Base-by-base conservation (phyloP, 2,329 filamentous ascomycete species). In the Thielaviopsis musarum region DNA sequence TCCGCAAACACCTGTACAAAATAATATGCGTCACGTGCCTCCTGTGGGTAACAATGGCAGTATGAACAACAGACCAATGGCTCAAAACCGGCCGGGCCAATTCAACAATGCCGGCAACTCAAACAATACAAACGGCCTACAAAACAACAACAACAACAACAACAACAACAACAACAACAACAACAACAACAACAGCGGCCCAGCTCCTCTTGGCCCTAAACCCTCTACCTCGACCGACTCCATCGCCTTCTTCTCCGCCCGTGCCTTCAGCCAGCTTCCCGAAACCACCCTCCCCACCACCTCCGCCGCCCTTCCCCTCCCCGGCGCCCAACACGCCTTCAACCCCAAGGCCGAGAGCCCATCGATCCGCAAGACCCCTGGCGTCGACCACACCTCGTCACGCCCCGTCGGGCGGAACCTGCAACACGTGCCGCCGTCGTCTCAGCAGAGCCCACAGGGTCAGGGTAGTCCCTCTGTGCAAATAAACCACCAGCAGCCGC, bases 291-390 rank as follows among this genome's bases (percentile, higher is more conserved):
- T 69, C 73, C 70, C 62, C 54, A 75, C 64, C 63, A 73, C 69
- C 49, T 73, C 74, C 63, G 69, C 65, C 54, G 72, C 68, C 10
- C 71, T 72, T 38, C 67, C 70, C 3, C 69, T 75, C 3, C 74
- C 74, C 2, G 70, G 73, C 45, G 71, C 72, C 7, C 73, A 73
- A 5, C 76, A 81, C 13, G 73, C 77, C 24, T 91, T 91, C 69
- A 85, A 91, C 65, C 86, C 85, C 2, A 83, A 83, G 61, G 77
- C 82, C 5, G 85, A 91, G 66, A 88, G 84, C 62, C 90, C 91
- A 0, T 93, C 90, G 0, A 90, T 95, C 67, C 82, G 88, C 62
- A 91, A 91, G 68, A 96, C 91, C 0, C 86, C 87, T 0, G 91
- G 91, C 2, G 79, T 96, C 48, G 89, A 96, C 66, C 88, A 94